phyloP scores from a whole-genome alignment of 2,329 filamentous ascomycete genomes.

The Botryotinia narcissicola region DNA sequence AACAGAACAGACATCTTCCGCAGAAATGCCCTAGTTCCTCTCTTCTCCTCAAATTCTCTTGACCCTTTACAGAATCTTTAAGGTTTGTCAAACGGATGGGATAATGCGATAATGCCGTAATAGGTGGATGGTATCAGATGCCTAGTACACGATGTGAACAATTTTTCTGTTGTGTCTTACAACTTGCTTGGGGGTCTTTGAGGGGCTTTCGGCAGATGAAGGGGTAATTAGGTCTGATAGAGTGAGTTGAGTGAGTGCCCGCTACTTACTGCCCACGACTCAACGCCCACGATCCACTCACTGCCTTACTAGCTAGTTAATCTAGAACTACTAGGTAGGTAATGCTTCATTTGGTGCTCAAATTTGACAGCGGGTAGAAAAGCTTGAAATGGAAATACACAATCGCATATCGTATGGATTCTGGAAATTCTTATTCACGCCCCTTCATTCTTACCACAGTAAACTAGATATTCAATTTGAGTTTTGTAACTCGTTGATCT shows the following conservation, averaged over 20 bases:
- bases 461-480: neutral
- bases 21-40: neutral
- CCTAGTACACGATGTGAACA: neutral
- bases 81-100: neutral
- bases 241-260: neutral
- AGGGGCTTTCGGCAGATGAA: constrained; percentile 14
- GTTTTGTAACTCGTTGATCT: constrained; percentile 8
- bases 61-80: neutral
- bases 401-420: neutral
- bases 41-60: neutral
- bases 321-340: neutral
- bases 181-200: neutral
- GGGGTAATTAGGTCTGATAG: neutral
- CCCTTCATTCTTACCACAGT: neutral
- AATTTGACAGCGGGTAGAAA: constrained; percentile 1
- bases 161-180: neutral
- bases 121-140: neutral
- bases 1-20: neutral
- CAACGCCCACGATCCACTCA: neutral
- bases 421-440: neutral
- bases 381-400: neutral
- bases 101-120: neutral
- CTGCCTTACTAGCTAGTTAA: neutral
- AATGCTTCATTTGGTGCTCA: constrained; percentile 4
- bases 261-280: neutral